Percentiles rank a stretch among this genome's conserved stretches.
These are phyloP conservation scores for Evernia prunastri DNA, from an alignment of 495 filamentous ascomycete genomes.

Conservation along the genomic window DNA sequence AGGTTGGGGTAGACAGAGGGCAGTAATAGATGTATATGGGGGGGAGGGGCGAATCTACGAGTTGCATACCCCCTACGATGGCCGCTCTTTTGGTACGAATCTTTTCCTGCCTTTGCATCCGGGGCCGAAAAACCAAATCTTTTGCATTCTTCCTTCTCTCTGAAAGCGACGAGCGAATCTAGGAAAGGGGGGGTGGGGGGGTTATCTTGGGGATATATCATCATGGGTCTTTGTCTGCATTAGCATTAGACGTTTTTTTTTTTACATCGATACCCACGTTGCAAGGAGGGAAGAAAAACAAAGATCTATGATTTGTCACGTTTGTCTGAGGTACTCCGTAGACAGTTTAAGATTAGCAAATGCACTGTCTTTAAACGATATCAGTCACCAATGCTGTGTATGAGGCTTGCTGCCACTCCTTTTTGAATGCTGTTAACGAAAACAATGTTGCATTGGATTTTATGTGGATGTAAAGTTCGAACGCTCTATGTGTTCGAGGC, in stretches of 20 bases:
- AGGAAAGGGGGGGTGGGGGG: background rate
- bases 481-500: background rate
- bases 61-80: background rate
- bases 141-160: background rate
- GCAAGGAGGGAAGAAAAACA: background rate
- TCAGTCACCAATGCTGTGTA: background rate
- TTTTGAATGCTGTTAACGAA: background rate
- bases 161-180: background rate
- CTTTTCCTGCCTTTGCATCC: no score
- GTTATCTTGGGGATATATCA: no score
- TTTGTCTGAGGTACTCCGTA: no score
- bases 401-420: background rate
- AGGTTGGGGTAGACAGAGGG: no score
- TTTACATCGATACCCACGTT: slow-evolving; percentile 1
- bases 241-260: background rate
- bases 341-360: no score
- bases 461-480: background rate
- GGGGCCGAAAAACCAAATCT: no score
- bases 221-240: background rate
- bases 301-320: background rate
- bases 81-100: no score
- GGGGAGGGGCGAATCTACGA: background rate
- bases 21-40: no score
- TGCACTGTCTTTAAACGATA: no score
- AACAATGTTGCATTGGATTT: background rate